Evolutionary conservation across 306 rosid species (phyloP), one percentile per base, ranked within the genome.

Genomic region (Quercus robur): DNA sequence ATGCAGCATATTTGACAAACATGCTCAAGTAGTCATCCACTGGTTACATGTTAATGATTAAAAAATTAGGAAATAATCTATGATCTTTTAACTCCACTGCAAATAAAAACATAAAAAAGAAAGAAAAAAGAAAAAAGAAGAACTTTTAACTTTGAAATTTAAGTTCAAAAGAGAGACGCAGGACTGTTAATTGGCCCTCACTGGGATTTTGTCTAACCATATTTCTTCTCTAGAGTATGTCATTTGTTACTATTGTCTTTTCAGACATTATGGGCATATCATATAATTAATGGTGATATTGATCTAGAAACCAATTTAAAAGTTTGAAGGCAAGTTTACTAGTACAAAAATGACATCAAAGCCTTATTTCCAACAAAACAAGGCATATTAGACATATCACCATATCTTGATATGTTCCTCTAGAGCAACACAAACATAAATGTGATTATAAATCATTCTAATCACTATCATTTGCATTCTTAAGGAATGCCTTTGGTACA

Each of bases 401-500:
- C 11, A 28, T 64, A 15, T 30, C 20, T 13, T 1, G 17, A 33
- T 33, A 67, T 18, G 21, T 30, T 23, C 26, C 4, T 35, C 44
- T 26, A 12, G 2, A n/a, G 21, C 46, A 14, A 28, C 41, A 17
- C 33, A 38, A 30, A 28, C 12, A 14, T 49, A 64, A 64, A 63
- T n/a, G 30, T 33, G 13, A n/a, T 51, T 19, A 25, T 14, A 5
- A 55, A 64, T 56, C 38, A 56, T 58, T 21, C 18, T 33, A 69
- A 56, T 26, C 31, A 4, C 49, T 38, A 79, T 1, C 11, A 1
- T 44, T 46, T 46, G 66, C 77, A 30, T 76, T 18, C 72, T 13
- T 61, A 62, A 56, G 4, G 59, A 80, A 74, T 51, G 13, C 41
- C 62, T 56, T 30, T 75, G 28, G 21, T 58, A 77, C 77, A 30